Evolutionary conservation across 2,329 filamentous ascomycete genomes (phyloP).

Genomic region (Aphanoascus verrucosus): DNA sequence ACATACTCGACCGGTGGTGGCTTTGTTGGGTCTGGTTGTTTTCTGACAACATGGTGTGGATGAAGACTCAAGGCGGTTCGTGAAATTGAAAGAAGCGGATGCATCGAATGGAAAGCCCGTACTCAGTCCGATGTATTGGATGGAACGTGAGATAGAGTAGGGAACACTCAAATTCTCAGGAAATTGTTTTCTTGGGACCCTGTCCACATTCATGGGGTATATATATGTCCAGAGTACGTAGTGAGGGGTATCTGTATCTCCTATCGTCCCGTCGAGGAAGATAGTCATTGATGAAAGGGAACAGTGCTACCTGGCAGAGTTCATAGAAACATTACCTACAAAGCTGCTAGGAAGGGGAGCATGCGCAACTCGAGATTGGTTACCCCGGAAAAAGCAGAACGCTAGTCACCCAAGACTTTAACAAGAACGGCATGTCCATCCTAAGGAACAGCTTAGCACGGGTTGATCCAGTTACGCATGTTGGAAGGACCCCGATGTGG

Average conservation of each 20-base stretch:
- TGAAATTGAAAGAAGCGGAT: not conserved
- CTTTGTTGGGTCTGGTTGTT: not conserved
- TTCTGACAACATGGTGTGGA: not conserved
- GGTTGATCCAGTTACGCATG: not conserved
- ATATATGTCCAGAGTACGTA: not conserved
- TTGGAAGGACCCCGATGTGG: not conserved
- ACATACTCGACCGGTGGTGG: constrained; percentile 22
- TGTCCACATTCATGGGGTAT: not conserved
- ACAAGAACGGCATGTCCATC: constrained; percentile 1
- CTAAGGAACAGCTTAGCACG: not conserved
- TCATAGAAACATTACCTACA: not conserved
- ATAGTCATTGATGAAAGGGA: not conserved
- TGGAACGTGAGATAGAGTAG: not conserved
- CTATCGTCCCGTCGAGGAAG: not conserved
- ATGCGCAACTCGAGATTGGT: not conserved
- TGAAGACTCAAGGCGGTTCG: not conserved
- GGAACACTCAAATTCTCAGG: not conserved
- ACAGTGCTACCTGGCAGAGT: not conserved
- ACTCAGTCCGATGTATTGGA: not conserved
- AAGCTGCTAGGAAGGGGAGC: not conserved
- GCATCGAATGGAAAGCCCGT: not conserved
- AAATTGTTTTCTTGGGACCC: not conserved
- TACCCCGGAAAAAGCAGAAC: not conserved
- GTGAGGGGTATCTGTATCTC: not conserved
- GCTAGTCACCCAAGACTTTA: not conserved